Evolutionary conservation across 768 basidiomycete species (phyloP).

Genomic region (Tephrocybe sp.): DNA sequence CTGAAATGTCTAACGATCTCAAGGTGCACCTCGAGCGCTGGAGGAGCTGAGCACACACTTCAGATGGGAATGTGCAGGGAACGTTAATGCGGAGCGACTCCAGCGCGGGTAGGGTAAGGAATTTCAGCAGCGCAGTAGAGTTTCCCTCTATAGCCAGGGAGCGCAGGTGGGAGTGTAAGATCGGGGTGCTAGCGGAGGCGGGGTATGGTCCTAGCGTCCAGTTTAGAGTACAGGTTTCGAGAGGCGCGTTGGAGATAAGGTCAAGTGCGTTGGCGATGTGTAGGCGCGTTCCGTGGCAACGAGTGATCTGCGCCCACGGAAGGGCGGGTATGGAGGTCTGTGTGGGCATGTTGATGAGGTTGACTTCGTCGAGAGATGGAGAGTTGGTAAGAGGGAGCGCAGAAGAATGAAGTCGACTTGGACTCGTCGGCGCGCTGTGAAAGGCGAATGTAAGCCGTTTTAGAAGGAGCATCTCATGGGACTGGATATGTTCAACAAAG

Average conservation of each 20-base stretch:
- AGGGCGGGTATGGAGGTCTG: not conserved
- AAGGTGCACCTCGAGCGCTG: slow-evolving; percentile 4
- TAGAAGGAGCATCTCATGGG: not conserved
- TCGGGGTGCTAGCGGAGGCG: not conserved
- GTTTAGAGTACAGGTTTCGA: slow-evolving; percentile 1
- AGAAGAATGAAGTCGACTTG: not conserved
- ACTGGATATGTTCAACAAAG: not conserved
- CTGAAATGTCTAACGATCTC: slow-evolving; percentile 1
- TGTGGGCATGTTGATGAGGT: slow-evolving; percentile 4
- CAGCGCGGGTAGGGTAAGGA: slow-evolving; percentile 10
- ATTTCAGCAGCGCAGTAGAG: not conserved
- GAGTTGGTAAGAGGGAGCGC: not conserved
- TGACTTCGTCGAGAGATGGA: slow-evolving; percentile 4
- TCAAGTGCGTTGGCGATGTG: not conserved
- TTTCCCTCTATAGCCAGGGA: not conserved
- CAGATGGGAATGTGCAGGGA: not conserved
- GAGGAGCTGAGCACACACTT: slow-evolving; percentile 6
- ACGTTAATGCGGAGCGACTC: slow-evolving; percentile 2
- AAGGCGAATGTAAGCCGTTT: slow-evolving; percentile 6
- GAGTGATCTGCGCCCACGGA: slow-evolving; percentile 9
- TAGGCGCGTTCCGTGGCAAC: slow-evolving; percentile 3
- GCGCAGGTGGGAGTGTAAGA: not conserved
- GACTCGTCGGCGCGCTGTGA: not conserved
- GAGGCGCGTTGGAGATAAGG: not conserved
- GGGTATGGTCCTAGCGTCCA: slow-evolving; percentile 1